phyloP scores from a whole-genome alignment of 805 yeast genomes.

The Teunomyces cretensis region DNA sequence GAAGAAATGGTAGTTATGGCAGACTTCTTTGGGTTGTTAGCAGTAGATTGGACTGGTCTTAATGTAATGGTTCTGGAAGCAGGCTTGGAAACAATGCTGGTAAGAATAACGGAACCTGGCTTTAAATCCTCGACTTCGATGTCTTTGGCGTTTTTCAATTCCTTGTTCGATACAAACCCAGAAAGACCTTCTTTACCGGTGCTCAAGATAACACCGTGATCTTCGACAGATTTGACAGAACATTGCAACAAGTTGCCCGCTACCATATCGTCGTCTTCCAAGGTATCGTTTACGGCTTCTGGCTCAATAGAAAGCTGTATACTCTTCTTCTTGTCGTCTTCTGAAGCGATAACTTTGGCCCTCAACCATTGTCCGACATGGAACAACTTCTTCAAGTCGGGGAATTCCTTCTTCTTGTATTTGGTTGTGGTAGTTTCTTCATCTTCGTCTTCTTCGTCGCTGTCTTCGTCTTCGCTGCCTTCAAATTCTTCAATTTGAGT shows the following conservation, averaged over 20 bases:
- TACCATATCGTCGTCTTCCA: slow-evolving; percentile 64
- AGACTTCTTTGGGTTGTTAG: slow-evolving; percentile 43
- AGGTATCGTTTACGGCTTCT: slow-evolving; percentile 56
- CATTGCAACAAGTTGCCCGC: slow-evolving; percentile 71
- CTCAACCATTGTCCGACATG: slow-evolving; percentile 81
- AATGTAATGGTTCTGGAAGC: slow-evolving; percentile 58
- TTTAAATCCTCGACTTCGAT: slow-evolving; percentile 34
- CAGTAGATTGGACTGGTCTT: slow-evolving; percentile 41
- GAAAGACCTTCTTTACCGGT: slow-evolving; percentile 56
- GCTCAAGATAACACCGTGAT: slow-evolving; percentile 82
- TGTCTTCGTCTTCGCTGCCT: slow-evolving; percentile 32
- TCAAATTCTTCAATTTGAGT: slow-evolving; percentile 56
- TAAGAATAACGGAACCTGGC: slow-evolving; percentile 70
- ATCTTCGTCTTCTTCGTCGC: slow-evolving; percentile 35
- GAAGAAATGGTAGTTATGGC: slow-evolving; percentile 60
- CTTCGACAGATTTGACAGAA: slow-evolving; percentile 78
- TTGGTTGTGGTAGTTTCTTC: slow-evolving; percentile 24
- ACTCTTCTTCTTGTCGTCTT: slow-evolving; percentile 52
- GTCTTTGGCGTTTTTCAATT: slow-evolving; percentile 41
- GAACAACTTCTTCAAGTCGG: slow-evolving; percentile 56
- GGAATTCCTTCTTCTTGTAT: slow-evolving; percentile 42
- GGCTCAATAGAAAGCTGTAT: slow-evolving; percentile 77
- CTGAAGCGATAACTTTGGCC: slow-evolving; percentile 66
- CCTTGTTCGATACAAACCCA: slow-evolving; percentile 78
- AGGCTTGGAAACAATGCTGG: slow-evolving; percentile 50